Base-by-base conservation (phyloP, 1,284 basidiomycete species). In the Cerrena zonata region DNA sequence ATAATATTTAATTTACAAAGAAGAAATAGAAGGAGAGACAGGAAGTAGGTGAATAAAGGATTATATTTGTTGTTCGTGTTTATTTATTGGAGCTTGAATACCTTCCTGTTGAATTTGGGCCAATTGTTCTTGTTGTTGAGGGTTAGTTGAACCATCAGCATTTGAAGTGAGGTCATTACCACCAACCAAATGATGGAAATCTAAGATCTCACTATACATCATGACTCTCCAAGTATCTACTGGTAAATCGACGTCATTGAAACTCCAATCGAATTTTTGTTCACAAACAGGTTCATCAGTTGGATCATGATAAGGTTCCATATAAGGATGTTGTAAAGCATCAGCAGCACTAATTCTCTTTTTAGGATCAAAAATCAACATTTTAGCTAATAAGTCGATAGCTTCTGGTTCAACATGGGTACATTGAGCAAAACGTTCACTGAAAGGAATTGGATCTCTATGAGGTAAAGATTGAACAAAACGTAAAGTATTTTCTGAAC, bases 221-320 rank as follows among this genome's bases (percentile, higher is more conserved):
- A 94, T 94, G 62, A 98, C 95, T 73, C 97, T 98, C 95, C 95
- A 99, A 2, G 93, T 97, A 67, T 99, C 95, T 23, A 99, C 91
- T 0, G 96, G 96, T 42, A 99, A 76, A 67, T 99, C 95, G n/a
- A 95, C 96, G 61, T 99, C 95, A 71, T 99, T 99, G 82, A 99
- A 99, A 63, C 86, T 91, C 95, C 95, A 99, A 70, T 99, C 95
- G 63, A 99, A 99, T 63, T 91, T 88, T 68, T 98, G 94, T 30
- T 80, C 82, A 5, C 96, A 92, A 39, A 89, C 86, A 4, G 96
- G 95, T 69, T 99, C 96, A 66, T 99, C 95, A 5, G 93, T 94
- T 5, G 95, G 94, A 72, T 99, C 96, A 67, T 99, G 96, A 68
- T 99, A 99, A 7, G 95, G 95, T 4, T 91, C 82, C 19, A 99